Evolutionary conservation across 2,329 filamentous ascomycete genomes (phyloP).

Genomic region (Xylaria polymorpha): DNA sequence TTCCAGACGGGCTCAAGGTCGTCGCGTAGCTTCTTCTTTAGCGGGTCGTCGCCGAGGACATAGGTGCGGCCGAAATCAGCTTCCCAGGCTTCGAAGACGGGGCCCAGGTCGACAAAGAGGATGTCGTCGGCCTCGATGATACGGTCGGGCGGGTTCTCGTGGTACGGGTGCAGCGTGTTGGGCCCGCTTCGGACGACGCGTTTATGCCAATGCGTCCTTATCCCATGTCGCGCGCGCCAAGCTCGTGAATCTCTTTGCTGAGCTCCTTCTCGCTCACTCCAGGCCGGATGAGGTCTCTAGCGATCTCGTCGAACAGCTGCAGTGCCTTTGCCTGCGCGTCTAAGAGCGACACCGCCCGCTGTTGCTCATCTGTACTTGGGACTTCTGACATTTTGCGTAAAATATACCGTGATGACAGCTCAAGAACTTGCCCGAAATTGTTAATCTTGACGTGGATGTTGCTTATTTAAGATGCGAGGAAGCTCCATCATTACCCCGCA

Average conservation of each 20-base stretch:
- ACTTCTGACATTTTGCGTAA: conserved; percentile 19
- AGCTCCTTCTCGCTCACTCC: conserved; percentile 61
- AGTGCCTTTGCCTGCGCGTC: conserved; percentile 61
- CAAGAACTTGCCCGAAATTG: neutral
- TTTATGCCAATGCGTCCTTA: conserved; percentile 65
- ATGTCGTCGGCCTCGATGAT: conserved; percentile 61
- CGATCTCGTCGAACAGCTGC: conserved; percentile 60
- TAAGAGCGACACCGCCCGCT: conserved; percentile 51
- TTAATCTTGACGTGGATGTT: neutral
- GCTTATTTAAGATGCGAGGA: neutral
- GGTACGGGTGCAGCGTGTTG: conserved; percentile 61
- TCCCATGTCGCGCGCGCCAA: conserved; percentile 55
- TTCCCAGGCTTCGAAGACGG: conserved; percentile 64
- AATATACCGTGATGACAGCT: neutral
- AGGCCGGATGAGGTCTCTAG: conserved; percentile 57
- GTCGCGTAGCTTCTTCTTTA: conserved; percentile 58
- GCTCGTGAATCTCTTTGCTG: conserved; percentile 60
- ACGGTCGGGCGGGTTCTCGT: conserved; percentile 62
- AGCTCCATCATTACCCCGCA: conserved; percentile 21
- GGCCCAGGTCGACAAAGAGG: conserved; percentile 62
- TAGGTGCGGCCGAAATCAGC: conserved; percentile 66
- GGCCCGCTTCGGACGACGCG: conserved; percentile 61
- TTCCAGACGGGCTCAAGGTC: conserved; percentile 60
- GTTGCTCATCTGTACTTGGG: conserved; percentile 33
- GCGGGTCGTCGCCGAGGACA: conserved; percentile 60